These are phyloP conservation scores for Mimosa pudica DNA, from an alignment of 306 rosid genomes.

Conservation along the genomic window DNA sequence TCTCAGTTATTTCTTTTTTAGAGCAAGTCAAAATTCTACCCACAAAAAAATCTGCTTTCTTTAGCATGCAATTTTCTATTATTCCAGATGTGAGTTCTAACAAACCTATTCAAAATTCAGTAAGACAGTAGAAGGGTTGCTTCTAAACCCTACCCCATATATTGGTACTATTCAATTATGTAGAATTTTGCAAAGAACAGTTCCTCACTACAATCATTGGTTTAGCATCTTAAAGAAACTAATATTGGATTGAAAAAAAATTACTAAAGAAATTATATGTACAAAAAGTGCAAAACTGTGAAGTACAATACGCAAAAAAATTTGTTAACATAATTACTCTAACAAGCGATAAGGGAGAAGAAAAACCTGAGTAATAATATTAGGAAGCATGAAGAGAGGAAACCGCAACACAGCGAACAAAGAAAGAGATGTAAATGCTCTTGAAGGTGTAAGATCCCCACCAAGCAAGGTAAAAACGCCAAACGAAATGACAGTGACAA, in stretches of 20 bases:
- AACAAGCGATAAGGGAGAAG: constrained; percentile 7
- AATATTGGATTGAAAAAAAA: neutral
- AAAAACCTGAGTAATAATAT: constrained; percentile 90
- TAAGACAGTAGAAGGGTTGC: neutral
- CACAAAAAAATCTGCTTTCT: too few relatives aligned
- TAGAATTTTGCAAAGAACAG: neutral
- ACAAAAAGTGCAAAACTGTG: neutral
- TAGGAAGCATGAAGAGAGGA: constrained; percentile 98
- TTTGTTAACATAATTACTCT: neutral
- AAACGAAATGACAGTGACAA: constrained; percentile 93
- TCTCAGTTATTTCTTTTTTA: too few relatives aligned
- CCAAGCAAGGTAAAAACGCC: constrained; percentile 94
- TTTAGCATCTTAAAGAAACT: neutral
- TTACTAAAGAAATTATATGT: neutral
- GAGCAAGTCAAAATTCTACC: too few relatives aligned
- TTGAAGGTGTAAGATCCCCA: constrained; percentile 89
- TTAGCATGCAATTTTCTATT: too few relatives aligned
- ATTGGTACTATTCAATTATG: neutral
- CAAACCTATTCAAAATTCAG: neutral
- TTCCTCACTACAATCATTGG: neutral
- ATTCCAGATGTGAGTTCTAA: too few relatives aligned
- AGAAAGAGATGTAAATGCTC: constrained; percentile 96
- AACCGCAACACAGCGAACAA: constrained; percentile 94
- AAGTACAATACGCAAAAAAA: neutral
- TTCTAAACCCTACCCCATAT: neutral